Percentiles rank a stretch among this genome's conserved stretches.
Evolutionary conservation across 2,329 filamentous ascomycete genomes (phyloP).

Genomic region (Metarhizium sp.): DNA sequence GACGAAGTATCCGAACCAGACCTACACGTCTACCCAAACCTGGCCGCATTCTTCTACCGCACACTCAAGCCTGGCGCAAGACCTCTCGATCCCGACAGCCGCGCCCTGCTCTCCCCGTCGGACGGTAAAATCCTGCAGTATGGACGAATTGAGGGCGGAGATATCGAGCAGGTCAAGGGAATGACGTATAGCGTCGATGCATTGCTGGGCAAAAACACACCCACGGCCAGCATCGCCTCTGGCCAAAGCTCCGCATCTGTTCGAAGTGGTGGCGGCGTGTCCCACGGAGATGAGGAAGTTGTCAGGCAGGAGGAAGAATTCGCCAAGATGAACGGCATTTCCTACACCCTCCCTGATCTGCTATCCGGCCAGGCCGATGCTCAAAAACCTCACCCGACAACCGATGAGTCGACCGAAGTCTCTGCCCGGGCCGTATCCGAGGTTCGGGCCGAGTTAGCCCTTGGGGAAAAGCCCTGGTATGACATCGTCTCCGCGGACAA

Average conservation of each 20-base stretch:
- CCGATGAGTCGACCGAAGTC: conserved; percentile 61
- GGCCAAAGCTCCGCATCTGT: conserved; percentile 13
- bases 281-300: conserved; percentile 49
- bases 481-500: conserved; percentile 51
- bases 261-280: conserved; percentile 16
- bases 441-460: conserved; percentile 74
- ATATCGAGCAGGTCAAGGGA: conserved; percentile 97
- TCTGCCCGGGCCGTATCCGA: conserved; percentile 68
- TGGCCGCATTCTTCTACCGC: conserved; percentile 95
- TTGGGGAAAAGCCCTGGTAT: conserved; percentile 63
- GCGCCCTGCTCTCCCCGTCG: conserved; percentile 76
- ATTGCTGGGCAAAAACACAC: conserved; percentile 63
- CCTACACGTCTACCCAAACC: conserved; percentile 81
- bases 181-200: conserved; percentile 97
- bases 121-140: conserved; percentile 90
- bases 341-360: conserved; percentile 82
- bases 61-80: conserved; percentile 81
- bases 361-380: conserved; percentile 59
- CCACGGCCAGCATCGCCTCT: conserved; percentile 39
- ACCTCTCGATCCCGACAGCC: conserved; percentile 71
- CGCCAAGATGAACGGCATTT: conserved; percentile 86
- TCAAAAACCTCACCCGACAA: conserved; percentile 38
- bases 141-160: conserved; percentile 81
- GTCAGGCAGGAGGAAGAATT: conserved; percentile 85
- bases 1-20: conserved; percentile 83